Evolutionary conservation across 768 basidiomycete species (phyloP), one percentile per base, ranked within the genome.

Genomic region (Pulveroboletus sp.): DNA sequence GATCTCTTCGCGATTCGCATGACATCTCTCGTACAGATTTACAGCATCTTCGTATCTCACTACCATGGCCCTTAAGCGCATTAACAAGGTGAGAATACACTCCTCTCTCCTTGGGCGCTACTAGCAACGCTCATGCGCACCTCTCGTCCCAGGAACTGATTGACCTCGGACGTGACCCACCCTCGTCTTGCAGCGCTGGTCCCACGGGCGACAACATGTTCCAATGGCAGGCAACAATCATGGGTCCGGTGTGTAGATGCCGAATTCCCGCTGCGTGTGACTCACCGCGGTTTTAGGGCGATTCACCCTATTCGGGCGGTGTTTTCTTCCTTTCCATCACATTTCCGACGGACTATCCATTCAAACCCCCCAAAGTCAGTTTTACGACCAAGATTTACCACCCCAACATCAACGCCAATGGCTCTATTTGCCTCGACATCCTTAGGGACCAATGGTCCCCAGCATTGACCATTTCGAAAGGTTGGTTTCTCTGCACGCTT

Each of bases 341-440:
- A 37, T 94, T 94, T 80, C 91, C 92, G 40, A 91, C 89, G 71
- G 95, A 99, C 71, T 99, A 99, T 77, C 97, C 97, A 21, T 98
- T 98, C 87, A 97, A 98, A 75, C 97, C 97, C 36, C 97, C 97
- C 72, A 99, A 99, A 82, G 93, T 99, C 74, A 87, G 87, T 77
- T 99, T 99, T 73, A 95, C 93, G 59, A 98, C 97, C 66, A 97
- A 97, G 89, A 97, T 97, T 62, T 98, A 97, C 72, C 95, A 98
- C 72, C 95, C 95, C 31, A 98, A 98, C 79, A 97, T 99, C 93
- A 99, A 99, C 69, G 91, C 95, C 60, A 99, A 99, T 64, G 97
- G 97, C 35, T 94, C 92, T 56, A 98, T 99, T 72, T 99, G 95
- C 71, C 75, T 99, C 61, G 97, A 99, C 71, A 99, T 99, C 66